Conservation (phyloP, 2,329 filamentous ascomycete genomes). For the Hymenoscyphus fraxineus region DNA sequence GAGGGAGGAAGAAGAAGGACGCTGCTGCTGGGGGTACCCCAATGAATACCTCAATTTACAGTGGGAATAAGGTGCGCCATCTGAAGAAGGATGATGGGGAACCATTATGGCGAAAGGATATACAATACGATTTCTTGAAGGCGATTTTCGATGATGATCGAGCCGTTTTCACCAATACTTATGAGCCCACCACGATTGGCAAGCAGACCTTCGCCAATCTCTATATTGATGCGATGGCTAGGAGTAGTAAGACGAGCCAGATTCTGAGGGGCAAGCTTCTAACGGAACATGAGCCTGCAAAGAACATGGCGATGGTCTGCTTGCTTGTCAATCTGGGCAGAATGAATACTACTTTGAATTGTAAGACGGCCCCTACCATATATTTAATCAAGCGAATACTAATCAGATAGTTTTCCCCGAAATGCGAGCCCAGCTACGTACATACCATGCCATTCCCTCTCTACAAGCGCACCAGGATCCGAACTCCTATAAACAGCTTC, state of each 20-base stretch:
- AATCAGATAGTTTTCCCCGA: slow-evolving; percentile 81
- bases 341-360: slow-evolving; percentile 99
- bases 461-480: slow-evolving; percentile 92
- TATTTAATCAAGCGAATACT: slow-evolving; percentile 18
- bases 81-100: slow-evolving; percentile 87
- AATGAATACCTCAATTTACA: slow-evolving; percentile 29
- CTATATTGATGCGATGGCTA: slow-evolving; percentile 97
- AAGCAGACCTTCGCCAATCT: slow-evolving; percentile 87
- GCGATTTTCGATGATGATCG: slow-evolving; percentile 72
- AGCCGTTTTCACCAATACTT: slow-evolving; percentile 85
- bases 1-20: slow-evolving; percentile 26
- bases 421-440: slow-evolving; percentile 95
- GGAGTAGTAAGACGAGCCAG: slow-evolving; percentile 98
- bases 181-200: slow-evolving; percentile 57
- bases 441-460: slow-evolving; percentile 96
- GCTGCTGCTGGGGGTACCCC: slow-evolving; percentile 19
- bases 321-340: slow-evolving; percentile 92
- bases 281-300: slow-evolving; percentile 84
- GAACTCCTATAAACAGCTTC: slow-evolving; percentile 94
- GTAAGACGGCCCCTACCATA: slow-evolving; percentile 47
- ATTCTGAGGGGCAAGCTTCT: slow-evolving; percentile 95
- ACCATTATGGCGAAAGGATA: slow-evolving; percentile 81
- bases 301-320: slow-evolving; percentile 99
- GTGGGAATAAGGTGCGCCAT: slow-evolving; percentile 66
- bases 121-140: slow-evolving; percentile 81